Percentiles rank a stretch among this genome's conserved stretches.
Conservation (phyloP, 768 basidiomycete genomes). For the Leccinum incarnatum region DNA sequence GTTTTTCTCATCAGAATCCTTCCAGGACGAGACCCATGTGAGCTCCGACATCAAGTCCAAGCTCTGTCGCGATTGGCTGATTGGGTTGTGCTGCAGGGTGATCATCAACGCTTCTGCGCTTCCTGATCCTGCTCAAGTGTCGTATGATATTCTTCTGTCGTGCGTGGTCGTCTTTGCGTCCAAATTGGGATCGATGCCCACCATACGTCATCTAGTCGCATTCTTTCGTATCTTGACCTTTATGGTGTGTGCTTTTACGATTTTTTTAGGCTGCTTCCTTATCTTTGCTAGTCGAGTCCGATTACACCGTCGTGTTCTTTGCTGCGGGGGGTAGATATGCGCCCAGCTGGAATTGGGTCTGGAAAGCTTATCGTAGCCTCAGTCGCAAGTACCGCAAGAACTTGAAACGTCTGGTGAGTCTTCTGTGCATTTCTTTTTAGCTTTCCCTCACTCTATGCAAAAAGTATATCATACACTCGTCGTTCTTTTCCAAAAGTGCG, state of each 20-base stretch:
- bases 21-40: constrained; percentile 84
- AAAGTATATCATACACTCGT: constrained; percentile 84
- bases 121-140: constrained; percentile 73
- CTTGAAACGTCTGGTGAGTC: constrained; percentile 71
- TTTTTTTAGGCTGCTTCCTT: not conserved
- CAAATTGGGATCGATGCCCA: constrained; percentile 1
- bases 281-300: constrained; percentile 67
- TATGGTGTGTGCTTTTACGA: constrained; percentile 53
- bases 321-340: constrained; percentile 73
- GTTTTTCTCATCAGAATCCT: constrained; percentile 15
- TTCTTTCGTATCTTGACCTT: constrained; percentile 75
- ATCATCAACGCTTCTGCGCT: constrained; percentile 80
- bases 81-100: constrained; percentile 51
- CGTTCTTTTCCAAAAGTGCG: constrained; percentile 85
- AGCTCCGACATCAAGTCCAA: constrained; percentile 25
- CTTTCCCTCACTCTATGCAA: constrained; percentile 7
- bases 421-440: not conserved
- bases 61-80: constrained; percentile 1
- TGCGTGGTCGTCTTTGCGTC: constrained; percentile 38
- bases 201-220: constrained; percentile 47
- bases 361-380: constrained; percentile 83
- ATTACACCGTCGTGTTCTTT: constrained; percentile 86
- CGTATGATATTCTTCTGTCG: constrained; percentile 75
- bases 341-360: constrained; percentile 88
- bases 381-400: constrained; percentile 87